Conservation (phyloP, 495 filamentous ascomycete genomes). For the Opeltia flavorubescens region DNA sequence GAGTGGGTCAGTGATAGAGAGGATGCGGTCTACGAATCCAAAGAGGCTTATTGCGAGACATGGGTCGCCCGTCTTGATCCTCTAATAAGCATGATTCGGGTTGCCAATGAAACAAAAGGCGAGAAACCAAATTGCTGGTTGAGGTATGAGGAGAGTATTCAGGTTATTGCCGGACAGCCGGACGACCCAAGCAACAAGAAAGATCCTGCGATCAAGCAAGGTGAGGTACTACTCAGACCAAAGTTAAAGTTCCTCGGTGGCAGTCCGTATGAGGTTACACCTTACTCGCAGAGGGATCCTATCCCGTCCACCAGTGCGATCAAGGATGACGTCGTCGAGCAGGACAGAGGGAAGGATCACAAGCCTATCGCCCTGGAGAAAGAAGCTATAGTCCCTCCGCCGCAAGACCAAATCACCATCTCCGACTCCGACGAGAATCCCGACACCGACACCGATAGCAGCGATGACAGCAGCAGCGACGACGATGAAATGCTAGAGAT, state of each 20-base stretch:
- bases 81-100: background rate
- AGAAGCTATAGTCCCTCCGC: too few relatives aligned
- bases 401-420: too few relatives aligned
- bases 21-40: background rate
- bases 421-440: too few relatives aligned
- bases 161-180: background rate
- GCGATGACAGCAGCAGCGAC: too few relatives aligned
- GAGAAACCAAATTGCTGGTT: conserved; percentile 1
- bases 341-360: too few relatives aligned
- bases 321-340: too few relatives aligned
- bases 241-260: background rate
- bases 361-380: too few relatives aligned
- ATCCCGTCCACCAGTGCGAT: background rate
- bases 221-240: background rate
- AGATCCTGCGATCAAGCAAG: background rate
- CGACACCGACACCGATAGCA: too few relatives aligned
- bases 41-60: background rate
- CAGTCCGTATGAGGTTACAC: background rate
- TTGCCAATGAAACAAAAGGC: background rate
- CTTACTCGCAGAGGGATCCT: background rate
- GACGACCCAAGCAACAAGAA: background rate
- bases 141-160: background rate
- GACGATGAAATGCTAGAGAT: too few relatives aligned
- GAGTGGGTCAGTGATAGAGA: background rate
- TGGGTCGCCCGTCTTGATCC: conserved; percentile 7